Evolutionary conservation across 2,329 filamentous ascomycete genomes (phyloP).

Genomic region (Oidium heveae): DNA sequence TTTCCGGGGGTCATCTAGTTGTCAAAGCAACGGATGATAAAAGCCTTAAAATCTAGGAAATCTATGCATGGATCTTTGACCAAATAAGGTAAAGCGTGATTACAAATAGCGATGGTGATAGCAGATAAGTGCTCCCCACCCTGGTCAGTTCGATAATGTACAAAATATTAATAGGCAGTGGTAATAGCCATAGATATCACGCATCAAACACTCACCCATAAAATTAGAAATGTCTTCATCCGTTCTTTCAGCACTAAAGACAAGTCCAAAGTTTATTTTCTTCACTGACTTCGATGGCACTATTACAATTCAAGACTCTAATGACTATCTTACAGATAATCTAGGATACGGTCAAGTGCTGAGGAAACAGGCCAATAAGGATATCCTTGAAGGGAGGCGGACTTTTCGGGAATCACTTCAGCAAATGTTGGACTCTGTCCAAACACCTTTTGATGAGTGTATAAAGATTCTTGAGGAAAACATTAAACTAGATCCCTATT

Average conservation of each 20-base stretch:
- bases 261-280: conserved; percentile 76
- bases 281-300: conserved; percentile 98
- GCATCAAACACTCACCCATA: too few relatives aligned
- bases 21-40: too few relatives aligned
- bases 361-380: conserved; percentile 48
- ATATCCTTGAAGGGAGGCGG: conserved; percentile 44
- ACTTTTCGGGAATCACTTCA: conserved; percentile 70
- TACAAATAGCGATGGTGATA: too few relatives aligned
- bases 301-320: conserved; percentile 49
- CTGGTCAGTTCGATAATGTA: too few relatives aligned
- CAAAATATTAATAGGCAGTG: too few relatives aligned
- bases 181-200: too few relatives aligned
- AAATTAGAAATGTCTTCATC: conserved; percentile 9
- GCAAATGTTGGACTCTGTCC: conserved; percentile 78
- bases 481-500: conserved; percentile 72
- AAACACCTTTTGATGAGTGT: conserved; percentile 57
- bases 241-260: conserved; percentile 30
- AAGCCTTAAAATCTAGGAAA: too few relatives aligned
- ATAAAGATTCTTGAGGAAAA: conserved; percentile 53
- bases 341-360: conserved; percentile 55
- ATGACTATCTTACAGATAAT: conserved; percentile 63
- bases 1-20: too few relatives aligned
- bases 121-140: too few relatives aligned
- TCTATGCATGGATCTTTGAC: too few relatives aligned
- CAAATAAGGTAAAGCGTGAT: too few relatives aligned